Evolutionary conservation across 176 grass and related monocot species (phyloP), one percentile per base, ranked within the genome.

Genomic region (Oryza officinalis): DNA sequence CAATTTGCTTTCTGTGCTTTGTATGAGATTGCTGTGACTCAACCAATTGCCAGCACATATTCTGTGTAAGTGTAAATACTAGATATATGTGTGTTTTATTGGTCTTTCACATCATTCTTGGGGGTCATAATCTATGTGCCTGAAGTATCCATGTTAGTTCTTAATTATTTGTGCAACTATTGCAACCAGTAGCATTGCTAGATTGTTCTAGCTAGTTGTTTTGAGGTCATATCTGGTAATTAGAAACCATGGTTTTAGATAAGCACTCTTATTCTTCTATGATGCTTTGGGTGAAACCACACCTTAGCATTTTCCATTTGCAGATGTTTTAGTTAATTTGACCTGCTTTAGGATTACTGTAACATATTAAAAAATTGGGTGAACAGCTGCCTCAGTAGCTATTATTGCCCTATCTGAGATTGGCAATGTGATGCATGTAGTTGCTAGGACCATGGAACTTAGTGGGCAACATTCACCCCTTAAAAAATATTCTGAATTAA

Each of bases 251-350:
- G 18, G 7, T 50, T 77, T 63, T 67, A 50, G 72, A 67, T 76
- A 54, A n/a, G 8, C n/a, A 27, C 30, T 20, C 13, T 68, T 43
- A 67, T 14, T 57, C 25, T 67, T 52, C 33, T 57, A 14, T 54
- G 31, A 66, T 75, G 27, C 17, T 74, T 23, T 46, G 54, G 69
- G 27, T 31, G 6, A 40, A 40, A 23, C 13, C 4, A 76, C n/a
- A 22, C 5, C 37, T 75, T 40, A 68, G 54, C 10, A 33, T 45
- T 40, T 22, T 17, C 28, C 25, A 54, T 7, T 47, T 22, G 61
- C 70, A 13, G 66, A 47, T 71, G 52, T 10, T 82, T 57, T 71
- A 45, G 40, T 72, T 45, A 25, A 8, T 79, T 71, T 79, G 54
- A 49, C 67, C 23, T 35, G 38, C 46, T 43, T 54, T 60, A 64